These are phyloP conservation scores for Xylaria polymorpha DNA, from an alignment of 2,329 filamentous ascomycete genomes.

Conservation along the genomic window DNA sequence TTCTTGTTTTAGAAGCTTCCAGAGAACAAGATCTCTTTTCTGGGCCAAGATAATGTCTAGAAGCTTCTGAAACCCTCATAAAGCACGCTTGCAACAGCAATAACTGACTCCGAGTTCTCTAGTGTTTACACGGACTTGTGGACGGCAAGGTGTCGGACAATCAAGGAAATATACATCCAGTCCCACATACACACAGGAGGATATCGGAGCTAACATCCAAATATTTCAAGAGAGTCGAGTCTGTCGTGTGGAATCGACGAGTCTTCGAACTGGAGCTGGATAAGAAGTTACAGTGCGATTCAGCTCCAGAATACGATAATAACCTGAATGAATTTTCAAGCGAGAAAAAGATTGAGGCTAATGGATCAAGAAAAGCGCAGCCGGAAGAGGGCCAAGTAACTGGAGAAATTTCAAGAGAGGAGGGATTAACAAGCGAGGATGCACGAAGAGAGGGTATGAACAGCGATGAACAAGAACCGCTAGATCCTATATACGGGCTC, in stretches of 20 bases:
- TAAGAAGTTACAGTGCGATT: neutral
- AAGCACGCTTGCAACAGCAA: too few species aligned
- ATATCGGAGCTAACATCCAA: conserved; percentile 23
- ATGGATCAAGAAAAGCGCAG: neutral
- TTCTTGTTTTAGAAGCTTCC: too few species aligned
- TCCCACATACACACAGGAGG: conserved; percentile 12
- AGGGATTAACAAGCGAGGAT: neutral
- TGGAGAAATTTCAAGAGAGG: neutral
- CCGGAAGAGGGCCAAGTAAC: neutral
- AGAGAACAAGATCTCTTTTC: too few species aligned
- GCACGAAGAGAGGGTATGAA: neutral
- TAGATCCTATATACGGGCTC: conserved; percentile 27
- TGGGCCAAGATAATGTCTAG: too few species aligned
- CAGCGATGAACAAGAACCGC: conserved; percentile 9
- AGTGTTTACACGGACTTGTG: conserved; percentile 23
- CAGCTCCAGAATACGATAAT: neutral
- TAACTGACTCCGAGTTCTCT: too few species aligned
- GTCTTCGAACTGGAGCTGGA: conserved; percentile 23
- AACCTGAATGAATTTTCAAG: too few species aligned
- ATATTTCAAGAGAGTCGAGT: conserved; percentile 24
- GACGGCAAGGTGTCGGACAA: conserved; percentile 24
- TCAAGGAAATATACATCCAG: conserved; percentile 27
- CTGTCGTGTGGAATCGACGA: conserved; percentile 28
- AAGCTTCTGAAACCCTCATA: too few species aligned
- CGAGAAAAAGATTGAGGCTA: neutral